Conservation (phyloP, 352 stramenopile genomes). For the Globisporangium paddicum region DNA sequence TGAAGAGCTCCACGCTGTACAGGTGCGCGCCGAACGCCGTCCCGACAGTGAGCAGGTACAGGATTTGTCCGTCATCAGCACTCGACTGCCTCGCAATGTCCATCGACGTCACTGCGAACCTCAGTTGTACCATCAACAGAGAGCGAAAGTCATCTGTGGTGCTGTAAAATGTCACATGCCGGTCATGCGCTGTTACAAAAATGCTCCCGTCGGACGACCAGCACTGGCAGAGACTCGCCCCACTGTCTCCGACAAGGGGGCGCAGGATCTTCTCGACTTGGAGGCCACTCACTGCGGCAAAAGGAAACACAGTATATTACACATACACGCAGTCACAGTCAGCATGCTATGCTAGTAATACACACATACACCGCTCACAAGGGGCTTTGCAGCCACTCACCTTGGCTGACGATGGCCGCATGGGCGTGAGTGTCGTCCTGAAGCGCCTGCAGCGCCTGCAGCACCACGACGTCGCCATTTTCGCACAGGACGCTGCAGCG, state of each 20-base stretch:
- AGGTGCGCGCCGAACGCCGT: slow-evolving; percentile 30
- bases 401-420: not conserved
- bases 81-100: slow-evolving; percentile 14
- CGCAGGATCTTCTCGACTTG: slow-evolving; percentile 30
- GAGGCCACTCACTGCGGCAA: slow-evolving; percentile 8
- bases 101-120: slow-evolving; percentile 32
- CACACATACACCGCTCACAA: too few species aligned
- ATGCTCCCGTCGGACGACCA: slow-evolving; percentile 31
- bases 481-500: slow-evolving; percentile 48
- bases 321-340: not conserved
- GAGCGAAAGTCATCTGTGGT: slow-evolving; percentile 12
- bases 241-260: slow-evolving; percentile 5
- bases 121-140: slow-evolving; percentile 15
- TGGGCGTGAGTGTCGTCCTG: not conserved
- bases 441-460: slow-evolving; percentile 14
- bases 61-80: not conserved
- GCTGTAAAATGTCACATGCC: slow-evolving; percentile 29
- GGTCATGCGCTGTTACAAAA: slow-evolving; percentile 29
- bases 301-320: not conserved
- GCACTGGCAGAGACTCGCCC: slow-evolving; percentile 46
- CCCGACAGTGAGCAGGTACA: slow-evolving; percentile 22
- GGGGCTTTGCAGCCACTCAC: not conserved
- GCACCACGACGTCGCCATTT: slow-evolving; percentile 44
- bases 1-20: slow-evolving; percentile 20
- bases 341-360: not conserved